Conservation (phyloP, 768 basidiomycete species). For the Gloeostereum incarnatum region DNA sequence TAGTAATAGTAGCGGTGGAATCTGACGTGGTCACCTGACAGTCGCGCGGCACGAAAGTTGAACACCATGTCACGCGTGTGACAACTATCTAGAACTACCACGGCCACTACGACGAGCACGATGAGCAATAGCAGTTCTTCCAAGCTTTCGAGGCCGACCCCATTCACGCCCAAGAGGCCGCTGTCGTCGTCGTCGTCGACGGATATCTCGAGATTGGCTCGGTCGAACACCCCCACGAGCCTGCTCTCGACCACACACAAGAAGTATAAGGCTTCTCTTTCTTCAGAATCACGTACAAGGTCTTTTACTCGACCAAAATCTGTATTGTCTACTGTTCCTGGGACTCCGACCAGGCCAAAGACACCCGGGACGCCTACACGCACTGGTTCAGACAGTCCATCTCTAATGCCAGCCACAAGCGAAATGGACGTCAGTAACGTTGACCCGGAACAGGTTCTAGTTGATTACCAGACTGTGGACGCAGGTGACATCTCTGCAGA, state of each 20-base stretch:
- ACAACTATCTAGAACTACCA: no score
- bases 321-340: constrained; percentile 36
- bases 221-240: constrained; percentile 25
- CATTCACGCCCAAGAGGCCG: constrained; percentile 50
- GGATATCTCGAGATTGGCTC: constrained; percentile 19
- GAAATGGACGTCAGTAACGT: constrained; percentile 73
- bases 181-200: constrained; percentile 20
- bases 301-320: constrained; percentile 13
- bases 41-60: no score
- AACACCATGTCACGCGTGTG: no score
- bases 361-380: constrained; percentile 44
- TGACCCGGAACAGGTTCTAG: constrained; percentile 66
- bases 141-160: constrained; percentile 28
- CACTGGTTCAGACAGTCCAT: constrained; percentile 38
- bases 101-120: no score
- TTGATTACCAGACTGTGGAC: constrained; percentile 69
- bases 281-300: constrained; percentile 28
- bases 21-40: no score
- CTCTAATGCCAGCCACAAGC: constrained; percentile 35
- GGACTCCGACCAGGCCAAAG: constrained; percentile 44
- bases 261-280: constrained; percentile 61
- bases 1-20: no score
- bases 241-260: constrained; percentile 36
- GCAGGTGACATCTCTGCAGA: constrained; percentile 65
- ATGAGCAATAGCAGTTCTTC: no score